Evolutionary conservation across 257 asterid genomes (phyloP).

Genomic region (Thymus quinquecostatus): DNA sequence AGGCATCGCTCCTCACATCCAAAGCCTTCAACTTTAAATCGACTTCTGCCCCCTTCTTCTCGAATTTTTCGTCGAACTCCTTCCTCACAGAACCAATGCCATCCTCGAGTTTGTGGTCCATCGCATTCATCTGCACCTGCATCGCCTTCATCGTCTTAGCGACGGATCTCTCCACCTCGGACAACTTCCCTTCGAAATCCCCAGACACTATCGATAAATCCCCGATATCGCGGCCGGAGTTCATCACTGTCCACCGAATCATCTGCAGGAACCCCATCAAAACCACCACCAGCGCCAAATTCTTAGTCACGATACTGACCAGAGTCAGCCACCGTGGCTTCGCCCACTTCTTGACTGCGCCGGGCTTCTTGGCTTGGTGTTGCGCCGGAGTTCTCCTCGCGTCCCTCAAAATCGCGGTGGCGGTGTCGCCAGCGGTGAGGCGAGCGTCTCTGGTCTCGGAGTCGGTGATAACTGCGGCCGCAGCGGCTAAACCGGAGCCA

Average conservation of each 20-base stretch:
- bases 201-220: constrained; percentile 50
- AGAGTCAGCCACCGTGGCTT: constrained; percentile 79
- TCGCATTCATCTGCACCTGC: constrained; percentile 81
- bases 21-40: constrained; percentile 62
- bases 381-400: constrained; percentile 44
- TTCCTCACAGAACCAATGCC: constrained; percentile 47
- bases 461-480: constrained; percentile 36
- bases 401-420: constrained; percentile 42
- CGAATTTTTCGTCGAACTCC: constrained; percentile 60
- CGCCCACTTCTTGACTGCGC: constrained; percentile 41
- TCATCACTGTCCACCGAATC: constrained; percentile 48
- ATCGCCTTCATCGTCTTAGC: constrained; percentile 59
- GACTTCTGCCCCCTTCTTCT: constrained; percentile 43
- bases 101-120: constrained; percentile 60
- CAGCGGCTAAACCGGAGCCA: constrained; percentile 43
- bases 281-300: constrained; percentile 51
- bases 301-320: constrained; percentile 60
- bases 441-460: constrained; percentile 36
- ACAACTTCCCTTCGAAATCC: constrained; percentile 60
- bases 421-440: constrained; percentile 46
- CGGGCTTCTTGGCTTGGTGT: constrained; percentile 39
- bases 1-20: constrained; percentile 55
- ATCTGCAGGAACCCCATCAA: constrained; percentile 59
- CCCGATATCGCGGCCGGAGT: constrained; percentile 35
- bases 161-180: constrained; percentile 61